These are phyloP conservation scores for Austropuccinia psidii DNA, from an alignment of 1,284 basidiomycete genomes.

Conservation along the genomic window DNA sequence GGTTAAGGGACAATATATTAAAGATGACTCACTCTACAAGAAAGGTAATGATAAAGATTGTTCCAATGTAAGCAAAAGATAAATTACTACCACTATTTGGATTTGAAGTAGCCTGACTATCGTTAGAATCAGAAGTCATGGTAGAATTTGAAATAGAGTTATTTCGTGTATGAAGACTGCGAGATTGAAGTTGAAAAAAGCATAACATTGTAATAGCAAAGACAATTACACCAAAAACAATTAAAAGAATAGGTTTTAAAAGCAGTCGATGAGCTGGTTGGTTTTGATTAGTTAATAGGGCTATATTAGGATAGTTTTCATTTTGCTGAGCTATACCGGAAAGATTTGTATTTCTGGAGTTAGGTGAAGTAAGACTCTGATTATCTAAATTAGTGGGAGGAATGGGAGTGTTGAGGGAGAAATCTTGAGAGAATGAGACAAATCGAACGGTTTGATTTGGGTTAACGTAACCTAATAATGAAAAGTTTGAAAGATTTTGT, in stretches of 20 bases:
- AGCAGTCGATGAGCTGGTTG: too few relatives aligned
- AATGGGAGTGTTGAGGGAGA: neutral
- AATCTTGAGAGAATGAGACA: neutral
- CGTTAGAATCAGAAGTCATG: neutral
- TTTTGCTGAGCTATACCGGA: neutral
- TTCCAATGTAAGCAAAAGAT: slow-evolving; percentile 33
- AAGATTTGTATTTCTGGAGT: neutral
- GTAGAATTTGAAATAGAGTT: too few relatives aligned
- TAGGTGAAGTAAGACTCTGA: neutral
- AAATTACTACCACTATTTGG: neutral
- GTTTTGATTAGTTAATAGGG: too few relatives aligned
- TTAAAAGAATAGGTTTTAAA: slow-evolving; percentile 9
- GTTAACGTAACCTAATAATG: slow-evolving; percentile 7
- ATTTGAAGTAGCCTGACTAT: neutral
- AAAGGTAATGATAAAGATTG: slow-evolving; percentile 32
- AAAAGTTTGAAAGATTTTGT: too few relatives aligned
- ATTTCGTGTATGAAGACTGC: neutral
- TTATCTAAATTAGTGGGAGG: neutral
- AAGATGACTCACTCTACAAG: slow-evolving; percentile 31
- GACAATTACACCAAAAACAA: neutral
- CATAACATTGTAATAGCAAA: slow-evolving; percentile 6
- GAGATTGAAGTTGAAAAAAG: slow-evolving; percentile 13
- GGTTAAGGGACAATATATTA: neutral
- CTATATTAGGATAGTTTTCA: neutral
- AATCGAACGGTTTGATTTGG: neutral